Base-by-base conservation (phyloP, 352 stramenopile genomes). In the Globisporangium nagaii region DNA sequence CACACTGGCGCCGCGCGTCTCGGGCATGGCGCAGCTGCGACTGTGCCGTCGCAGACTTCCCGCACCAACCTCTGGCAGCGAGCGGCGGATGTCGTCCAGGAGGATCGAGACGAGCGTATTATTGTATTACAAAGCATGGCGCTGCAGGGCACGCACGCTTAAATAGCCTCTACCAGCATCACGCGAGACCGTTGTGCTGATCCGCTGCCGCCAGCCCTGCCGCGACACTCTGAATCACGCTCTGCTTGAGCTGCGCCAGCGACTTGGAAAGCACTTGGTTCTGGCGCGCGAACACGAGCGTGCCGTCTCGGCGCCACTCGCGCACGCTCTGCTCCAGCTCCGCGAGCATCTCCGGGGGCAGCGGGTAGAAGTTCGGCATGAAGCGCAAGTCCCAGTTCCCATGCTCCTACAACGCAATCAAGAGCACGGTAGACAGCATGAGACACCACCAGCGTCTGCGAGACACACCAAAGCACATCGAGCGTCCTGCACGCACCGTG, bases 341-440 rank as follows among this genome's bases (percentile, higher is more conserved):
- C 48, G 71, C 58, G 11, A 84, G 57, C 79, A 90, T 90, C 56
- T 82, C 74, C 2, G 66, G 56, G 4, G 75, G 71, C 3, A 90
- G 55, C 4, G 79, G 66, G 43, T 84, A 87, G 32, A 86, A 51
- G 25, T 84, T 84, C 2, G 79, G 76, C 34, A 74, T 42, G 53
- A 88, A 90, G 25, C 68, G 65, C 20, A 89, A 56, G 24, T 82
- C 70, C 11, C 58, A 47, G 34, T 59, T 50, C 35, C 52, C 54
- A 8, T 55, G 31, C 24, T 56, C 53, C 79, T 70, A 22, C 20
- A 45, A 22, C n/a, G 15, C 1, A 3, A 15, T 30, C 7, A 17
- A 42, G 11, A 46, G 48, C 24, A 53, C 46, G n/a, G n/a, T n/a
- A 35, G 30, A 15, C 43, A 76, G 17, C 24, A 25, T 31, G 10